phyloP scores from a whole-genome alignment of 805 yeast genomes.

The Zygosaccharomyces lentus region DNA sequence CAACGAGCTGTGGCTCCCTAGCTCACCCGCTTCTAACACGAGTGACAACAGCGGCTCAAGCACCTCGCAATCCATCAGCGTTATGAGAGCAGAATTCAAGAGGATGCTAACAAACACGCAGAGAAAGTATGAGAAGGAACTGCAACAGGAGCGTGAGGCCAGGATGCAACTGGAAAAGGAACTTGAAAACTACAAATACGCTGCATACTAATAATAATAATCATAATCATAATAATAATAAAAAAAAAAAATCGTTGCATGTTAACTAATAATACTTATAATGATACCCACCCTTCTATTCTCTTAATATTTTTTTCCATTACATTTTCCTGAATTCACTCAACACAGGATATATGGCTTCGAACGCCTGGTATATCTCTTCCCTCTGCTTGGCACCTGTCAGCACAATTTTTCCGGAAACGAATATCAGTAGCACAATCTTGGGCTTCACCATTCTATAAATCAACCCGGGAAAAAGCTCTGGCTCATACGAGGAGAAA shows the following conservation, averaged over 20 bases:
- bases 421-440: constrained; percentile 91
- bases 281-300: constrained; percentile 2
- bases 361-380: constrained; percentile 97
- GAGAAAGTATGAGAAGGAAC: constrained; percentile 54
- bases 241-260: constrained; percentile 3
- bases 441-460: constrained; percentile 99
- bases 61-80: constrained; percentile 43
- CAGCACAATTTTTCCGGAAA: constrained; percentile 93
- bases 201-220: constrained; percentile 1
- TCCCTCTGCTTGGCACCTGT: constrained; percentile 99
- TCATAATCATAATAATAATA: constrained; percentile 5
- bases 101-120: constrained; percentile 60
- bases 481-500: constrained; percentile 98
- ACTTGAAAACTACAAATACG: constrained; percentile 26
- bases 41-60: constrained; percentile 17
- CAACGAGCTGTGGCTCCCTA: constrained; percentile 13
- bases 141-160: constrained; percentile 51
- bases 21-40: constrained; percentile 14
- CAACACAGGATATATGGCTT: constrained; percentile 95
- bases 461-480: constrained; percentile 94
- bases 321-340: constrained; percentile 87
- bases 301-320: background rate
- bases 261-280: constrained; percentile 1
- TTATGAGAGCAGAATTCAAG: constrained; percentile 64
- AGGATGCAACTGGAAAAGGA: constrained; percentile 44